Evolutionary conservation across 192 early-diverging fungal species (phyloP), one percentile per base, ranked within the genome.

Genomic region (Coemansia nantahalensis): DNA sequence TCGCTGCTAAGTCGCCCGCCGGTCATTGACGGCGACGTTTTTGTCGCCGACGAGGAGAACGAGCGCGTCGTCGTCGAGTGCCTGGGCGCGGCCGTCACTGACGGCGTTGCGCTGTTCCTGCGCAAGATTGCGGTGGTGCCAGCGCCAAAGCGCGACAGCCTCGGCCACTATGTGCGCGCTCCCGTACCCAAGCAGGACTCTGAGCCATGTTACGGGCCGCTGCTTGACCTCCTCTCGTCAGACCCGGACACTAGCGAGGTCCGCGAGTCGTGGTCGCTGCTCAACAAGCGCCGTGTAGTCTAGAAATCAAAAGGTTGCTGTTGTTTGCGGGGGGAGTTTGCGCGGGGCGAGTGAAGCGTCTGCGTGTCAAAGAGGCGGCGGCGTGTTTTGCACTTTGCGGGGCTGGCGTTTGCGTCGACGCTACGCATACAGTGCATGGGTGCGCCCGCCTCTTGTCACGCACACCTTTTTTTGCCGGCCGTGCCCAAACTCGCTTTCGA

Each of bases 31-130:
- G 59, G 68, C 31, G 68, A 63, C 13, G 41, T 70, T 1, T 31
- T 30, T 0, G 56, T 62, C 13, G 33, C 56, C 18, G 68, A 62
- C 14, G 51, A 49, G 23, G 19, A 39, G 1, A 70, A 62, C 48
- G 16, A 24, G 17, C 33, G 59, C 8, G 43, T 70, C 3, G 34
- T 70, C 1, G 68, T 70, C 16, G 68, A 70, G 51, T 53, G 51
- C 10, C 24, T 70, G 28, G 68, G 60, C n/a, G n/a, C n/a, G n/a
- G n/a, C n/a, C n/a, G n/a, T 5, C 39, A 48, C 58, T 34, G 67
- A 70, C 39, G 67, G 67, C 31, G 51, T 70, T 13, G 59, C 59
- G 22, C 35, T 70, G 39, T 51, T 70, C 23, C 22, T 63, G 41
- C 39, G 68, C 22, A 58, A 59, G 40, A 39, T 70, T n/a, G 13